Conservation (phyloP, 805 yeast genomes). For the Debaryomyces castellii region DNA sequence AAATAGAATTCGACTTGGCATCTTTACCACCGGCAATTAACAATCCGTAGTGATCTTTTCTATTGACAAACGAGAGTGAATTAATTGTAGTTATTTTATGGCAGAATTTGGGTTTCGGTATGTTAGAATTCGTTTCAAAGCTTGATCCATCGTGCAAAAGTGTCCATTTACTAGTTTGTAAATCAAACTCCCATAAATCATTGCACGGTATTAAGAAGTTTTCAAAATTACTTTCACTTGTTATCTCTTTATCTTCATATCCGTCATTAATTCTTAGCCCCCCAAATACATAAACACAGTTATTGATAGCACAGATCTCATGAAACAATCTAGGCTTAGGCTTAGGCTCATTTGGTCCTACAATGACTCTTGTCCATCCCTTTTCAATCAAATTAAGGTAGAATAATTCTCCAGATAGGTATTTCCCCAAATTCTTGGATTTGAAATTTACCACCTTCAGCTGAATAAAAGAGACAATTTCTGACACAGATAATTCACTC, state of each 20-base stretch:
- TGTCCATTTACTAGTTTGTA: conserved; percentile 53
- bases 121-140: conserved; percentile 8
- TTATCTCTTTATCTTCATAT: conserved; percentile 13
- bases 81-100: conserved; percentile 49
- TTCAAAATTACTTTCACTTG: neutral
- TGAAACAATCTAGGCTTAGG: conserved; percentile 58
- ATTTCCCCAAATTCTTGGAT: conserved; percentile 26
- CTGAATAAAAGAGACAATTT: conserved; percentile 38
- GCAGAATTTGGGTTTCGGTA: conserved; percentile 46
- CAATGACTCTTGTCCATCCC: conserved; percentile 50
- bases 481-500: conserved; percentile 35
- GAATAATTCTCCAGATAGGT: conserved; percentile 65
- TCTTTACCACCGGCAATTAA: conserved; percentile 56
- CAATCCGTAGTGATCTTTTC: conserved; percentile 46
- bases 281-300: conserved; percentile 60
- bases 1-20: conserved; percentile 27
- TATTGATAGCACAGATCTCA: conserved; percentile 50
- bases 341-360: conserved; percentile 16
- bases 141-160: conserved; percentile 42
- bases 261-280: conserved; percentile 48
- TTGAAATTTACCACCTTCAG: conserved; percentile 27
- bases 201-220: conserved; percentile 48
- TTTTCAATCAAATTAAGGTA: conserved; percentile 58
- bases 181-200: conserved; percentile 69
- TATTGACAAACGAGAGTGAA: conserved; percentile 35